Percentiles rank a stretch among this genome's conserved stretches.
Conservation (phyloP, 2,329 filamentous ascomycete genomes). For the Endoconidiophora polonica region DNA sequence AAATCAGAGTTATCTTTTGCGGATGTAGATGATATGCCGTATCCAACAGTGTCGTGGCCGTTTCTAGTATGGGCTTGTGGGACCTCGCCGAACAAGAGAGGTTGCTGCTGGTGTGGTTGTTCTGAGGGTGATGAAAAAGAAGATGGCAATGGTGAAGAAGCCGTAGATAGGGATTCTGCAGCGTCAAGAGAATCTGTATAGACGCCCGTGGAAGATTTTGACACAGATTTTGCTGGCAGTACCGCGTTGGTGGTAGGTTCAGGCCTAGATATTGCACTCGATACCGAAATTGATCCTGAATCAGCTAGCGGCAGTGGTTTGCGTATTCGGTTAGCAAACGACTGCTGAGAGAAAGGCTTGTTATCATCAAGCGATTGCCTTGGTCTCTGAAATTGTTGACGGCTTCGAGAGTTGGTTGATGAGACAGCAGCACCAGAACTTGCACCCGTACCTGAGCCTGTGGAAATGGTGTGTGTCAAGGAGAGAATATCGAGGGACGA, state of each 20-base stretch:
- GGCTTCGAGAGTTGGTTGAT: neutral
- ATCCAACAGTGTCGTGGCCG: slow-evolving; percentile 27
- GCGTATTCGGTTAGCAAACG: slow-evolving; percentile 41
- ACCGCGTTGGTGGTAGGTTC: neutral
- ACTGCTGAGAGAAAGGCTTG: slow-evolving; percentile 18
- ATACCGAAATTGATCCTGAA: slow-evolving; percentile 1
- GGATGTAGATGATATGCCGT: too few relatives aligned
- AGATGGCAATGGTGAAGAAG: neutral
- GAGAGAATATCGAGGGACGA: slow-evolving; percentile 9
- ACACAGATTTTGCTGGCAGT: neutral
- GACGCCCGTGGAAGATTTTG: neutral
- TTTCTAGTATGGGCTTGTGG: slow-evolving; percentile 31
- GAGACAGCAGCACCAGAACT: neutral
- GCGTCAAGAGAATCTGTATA: neutral
- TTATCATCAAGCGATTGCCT: slow-evolving; percentile 4
- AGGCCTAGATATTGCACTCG: neutral
- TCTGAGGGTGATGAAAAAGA: too few relatives aligned
- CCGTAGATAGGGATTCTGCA: neutral
- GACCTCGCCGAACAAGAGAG: slow-evolving; percentile 60
- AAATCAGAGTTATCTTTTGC: too few relatives aligned
- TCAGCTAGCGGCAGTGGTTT: slow-evolving; percentile 28
- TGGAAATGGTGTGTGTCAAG: neutral
- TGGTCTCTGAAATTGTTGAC: neutral
- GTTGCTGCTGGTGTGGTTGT: slow-evolving; percentile 2
- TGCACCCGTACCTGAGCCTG: neutral